Percentiles rank a stretch among this genome's conserved stretches.
These are phyloP conservation scores for Neonectria punicea DNA, from an alignment of 2,329 filamentous ascomycete species.

Conservation along the genomic window DNA sequence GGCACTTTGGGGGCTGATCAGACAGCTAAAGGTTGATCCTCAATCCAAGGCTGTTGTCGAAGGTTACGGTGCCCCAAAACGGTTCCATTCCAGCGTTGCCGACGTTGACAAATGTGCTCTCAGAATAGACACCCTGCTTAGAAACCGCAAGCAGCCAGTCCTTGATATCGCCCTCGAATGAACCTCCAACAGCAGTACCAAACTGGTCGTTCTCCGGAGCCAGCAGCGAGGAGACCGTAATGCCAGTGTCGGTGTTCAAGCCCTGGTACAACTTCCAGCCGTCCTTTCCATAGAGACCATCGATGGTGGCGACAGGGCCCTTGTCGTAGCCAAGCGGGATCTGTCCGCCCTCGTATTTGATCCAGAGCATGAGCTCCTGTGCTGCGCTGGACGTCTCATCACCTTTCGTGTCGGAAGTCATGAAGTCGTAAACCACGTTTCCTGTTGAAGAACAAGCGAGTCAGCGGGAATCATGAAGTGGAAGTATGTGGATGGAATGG, in stretches of 20 bases:
- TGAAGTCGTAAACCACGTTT: conserved; percentile 34
- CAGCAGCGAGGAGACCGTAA: conserved; percentile 30
- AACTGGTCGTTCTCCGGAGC: conserved; percentile 23
- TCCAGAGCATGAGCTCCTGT: conserved; percentile 35
- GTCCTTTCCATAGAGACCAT: conserved; percentile 29
- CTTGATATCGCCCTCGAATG: conserved; percentile 32
- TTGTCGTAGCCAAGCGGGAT: conserved; percentile 29
- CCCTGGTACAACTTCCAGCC: conserved; percentile 36
- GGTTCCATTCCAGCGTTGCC: conserved; percentile 36
- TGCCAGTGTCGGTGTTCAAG: conserved; percentile 29
- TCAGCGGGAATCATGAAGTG: not conserved
- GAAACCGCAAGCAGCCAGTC: conserved; percentile 32
- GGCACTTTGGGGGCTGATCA: too few relatives aligned
- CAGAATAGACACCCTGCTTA: conserved; percentile 22
- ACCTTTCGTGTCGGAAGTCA: conserved; percentile 33
- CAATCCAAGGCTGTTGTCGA: conserved; percentile 28
- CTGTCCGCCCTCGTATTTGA: conserved; percentile 28
- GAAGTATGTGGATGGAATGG: not conserved
- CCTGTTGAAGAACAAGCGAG: conserved; percentile 1
- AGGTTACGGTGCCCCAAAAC: conserved; percentile 31
- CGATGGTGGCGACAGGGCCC: conserved; percentile 28
- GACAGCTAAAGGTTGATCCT: conserved; percentile 26
- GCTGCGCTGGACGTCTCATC: conserved; percentile 23
- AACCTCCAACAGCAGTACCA: conserved; percentile 11
- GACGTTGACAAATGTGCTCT: conserved; percentile 30